Evolutionary conservation across 108 stramenopile genomes (phyloP).

Genomic region (Halocafeteria seosinensis): DNA sequence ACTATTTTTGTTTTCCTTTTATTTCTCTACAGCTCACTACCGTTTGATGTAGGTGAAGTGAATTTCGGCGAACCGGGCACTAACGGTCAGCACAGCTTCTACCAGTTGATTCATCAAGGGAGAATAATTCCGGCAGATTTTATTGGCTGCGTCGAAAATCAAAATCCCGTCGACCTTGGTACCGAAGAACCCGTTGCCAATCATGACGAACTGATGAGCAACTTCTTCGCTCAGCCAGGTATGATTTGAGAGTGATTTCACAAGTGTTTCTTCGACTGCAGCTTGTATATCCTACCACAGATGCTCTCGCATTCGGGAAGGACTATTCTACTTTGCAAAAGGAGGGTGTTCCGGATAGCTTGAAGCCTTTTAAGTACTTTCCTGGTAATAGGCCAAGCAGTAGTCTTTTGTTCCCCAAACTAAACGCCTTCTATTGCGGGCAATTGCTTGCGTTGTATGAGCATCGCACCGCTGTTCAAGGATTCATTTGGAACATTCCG

Average conservation of each 20-base stretch:
- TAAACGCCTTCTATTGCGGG: conserved; percentile 75
- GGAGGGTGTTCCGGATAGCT: conserved; percentile 67
- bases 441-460: conserved; percentile 89
- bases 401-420: conserved; percentile 71
- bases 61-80: conserved; percentile 96
- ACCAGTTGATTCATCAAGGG: conserved; percentile 95
- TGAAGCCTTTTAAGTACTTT: conserved; percentile 73
- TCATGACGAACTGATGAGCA: conserved; percentile 97
- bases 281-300: no score
- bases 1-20: no score
- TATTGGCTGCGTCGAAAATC: conserved; percentile 68
- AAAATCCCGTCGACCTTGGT: conserved; percentile 55
- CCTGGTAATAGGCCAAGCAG: conserved; percentile 89
- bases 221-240: conserved; percentile 99
- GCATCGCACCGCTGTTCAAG: conserved; percentile 94
- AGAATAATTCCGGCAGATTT: conserved; percentile 88
- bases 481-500: conserved; percentile 94
- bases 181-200: conserved; percentile 73
- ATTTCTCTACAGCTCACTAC: conserved; percentile 14
- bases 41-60: conserved; percentile 71
- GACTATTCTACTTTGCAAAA: conserved; percentile 61
- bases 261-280: no score
- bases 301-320: conserved; percentile 77
- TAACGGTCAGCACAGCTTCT: conserved; percentile 96
- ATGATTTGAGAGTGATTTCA: no score